Evolutionary conservation across 2,329 filamentous ascomycete genomes (phyloP).

Genomic region (Samsoniella hepiali): DNA sequence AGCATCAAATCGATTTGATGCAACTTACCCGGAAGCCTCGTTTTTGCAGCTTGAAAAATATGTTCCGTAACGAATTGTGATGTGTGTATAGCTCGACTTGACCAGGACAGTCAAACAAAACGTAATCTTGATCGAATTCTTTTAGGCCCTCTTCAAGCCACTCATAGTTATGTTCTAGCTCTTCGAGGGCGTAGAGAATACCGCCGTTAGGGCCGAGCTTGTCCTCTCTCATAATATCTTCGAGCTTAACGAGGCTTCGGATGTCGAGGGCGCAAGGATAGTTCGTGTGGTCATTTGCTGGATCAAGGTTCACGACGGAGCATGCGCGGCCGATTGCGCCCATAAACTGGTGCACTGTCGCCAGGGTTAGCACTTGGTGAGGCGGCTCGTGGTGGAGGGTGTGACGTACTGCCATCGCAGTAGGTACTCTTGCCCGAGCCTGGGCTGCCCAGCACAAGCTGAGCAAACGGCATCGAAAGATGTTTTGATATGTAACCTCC

Average conservation of each 20-base stretch:
- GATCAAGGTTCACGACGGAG: constrained; percentile 93
- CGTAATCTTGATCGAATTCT: constrained; percentile 80
- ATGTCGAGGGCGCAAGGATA: constrained; percentile 92
- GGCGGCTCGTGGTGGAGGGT: neutral
- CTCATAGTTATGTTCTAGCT: constrained; percentile 89
- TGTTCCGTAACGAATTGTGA: constrained; percentile 85
- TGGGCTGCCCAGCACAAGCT: constrained; percentile 89
- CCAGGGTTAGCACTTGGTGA: constrained; percentile 7
- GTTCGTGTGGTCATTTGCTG: constrained; percentile 87
- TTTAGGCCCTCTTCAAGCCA: constrained; percentile 84
- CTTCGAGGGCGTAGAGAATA: constrained; percentile 89
- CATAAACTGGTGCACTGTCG: constrained; percentile 89
- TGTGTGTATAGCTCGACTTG: constrained; percentile 98
- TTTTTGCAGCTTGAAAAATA: constrained; percentile 88
- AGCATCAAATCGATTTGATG: neutral
- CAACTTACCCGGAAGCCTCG: constrained; percentile 75
- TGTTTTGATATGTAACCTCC: accelerated
- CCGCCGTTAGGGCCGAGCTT: constrained; percentile 88
- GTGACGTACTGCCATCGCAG: constrained; percentile 78
- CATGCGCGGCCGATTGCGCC: constrained; percentile 91
- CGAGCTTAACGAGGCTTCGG: constrained; percentile 79
- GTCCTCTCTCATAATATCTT: constrained; percentile 93
- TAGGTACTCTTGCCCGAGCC: constrained; percentile 96
- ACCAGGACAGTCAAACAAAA: constrained; percentile 93
- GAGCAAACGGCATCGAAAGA: constrained; percentile 56